A percentile compares a stretch with the other conserved stretches of the same genome.
Evolutionary conservation across 257 asterid species (phyloP).

Genomic region (Fraxinus pennsylvanica): DNA sequence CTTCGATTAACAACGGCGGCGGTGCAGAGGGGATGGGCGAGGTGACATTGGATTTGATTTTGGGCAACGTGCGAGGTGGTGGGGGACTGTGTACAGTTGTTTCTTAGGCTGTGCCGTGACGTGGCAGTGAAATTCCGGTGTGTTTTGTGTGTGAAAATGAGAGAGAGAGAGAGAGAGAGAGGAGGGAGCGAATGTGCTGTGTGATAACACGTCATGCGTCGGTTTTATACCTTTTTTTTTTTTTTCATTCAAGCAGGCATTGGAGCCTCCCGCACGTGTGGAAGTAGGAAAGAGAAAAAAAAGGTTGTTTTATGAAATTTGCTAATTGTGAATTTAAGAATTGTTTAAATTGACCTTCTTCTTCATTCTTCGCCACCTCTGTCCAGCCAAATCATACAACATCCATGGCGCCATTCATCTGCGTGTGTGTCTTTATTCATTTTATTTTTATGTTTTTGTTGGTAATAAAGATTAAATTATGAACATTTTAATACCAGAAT

Average conservation of each 20-base stretch:
- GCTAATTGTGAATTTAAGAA: not conserved
- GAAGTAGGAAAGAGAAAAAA: not conserved
- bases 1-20: constrained; percentile 17
- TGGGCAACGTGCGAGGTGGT: constrained; percentile 26
- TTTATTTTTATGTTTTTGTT: too few relatives aligned
- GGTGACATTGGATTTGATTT: constrained; percentile 2
- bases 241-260: not conserved
- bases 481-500: too few relatives aligned
- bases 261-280: not conserved
- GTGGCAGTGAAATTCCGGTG: not conserved
- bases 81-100: constrained; percentile 15
- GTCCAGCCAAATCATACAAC: too few relatives aligned
- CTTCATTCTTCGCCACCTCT: too few relatives aligned
- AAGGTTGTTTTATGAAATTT: too few relatives aligned
- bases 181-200: not conserved
- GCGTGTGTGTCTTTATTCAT: too few relatives aligned
- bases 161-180: not conserved
- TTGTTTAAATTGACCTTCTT: too few relatives aligned
- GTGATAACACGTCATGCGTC: not conserved
- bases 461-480: too few relatives aligned
- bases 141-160: not conserved
- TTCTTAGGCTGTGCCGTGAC: not conserved
- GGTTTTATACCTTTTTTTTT: not conserved
- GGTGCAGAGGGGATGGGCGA: constrained; percentile 20
- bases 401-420: too few relatives aligned